Evolutionary conservation across 2,329 filamentous ascomycete species (phyloP), one percentile per base, ranked within the genome.

Genomic region (Epichloe festucae): DNA sequence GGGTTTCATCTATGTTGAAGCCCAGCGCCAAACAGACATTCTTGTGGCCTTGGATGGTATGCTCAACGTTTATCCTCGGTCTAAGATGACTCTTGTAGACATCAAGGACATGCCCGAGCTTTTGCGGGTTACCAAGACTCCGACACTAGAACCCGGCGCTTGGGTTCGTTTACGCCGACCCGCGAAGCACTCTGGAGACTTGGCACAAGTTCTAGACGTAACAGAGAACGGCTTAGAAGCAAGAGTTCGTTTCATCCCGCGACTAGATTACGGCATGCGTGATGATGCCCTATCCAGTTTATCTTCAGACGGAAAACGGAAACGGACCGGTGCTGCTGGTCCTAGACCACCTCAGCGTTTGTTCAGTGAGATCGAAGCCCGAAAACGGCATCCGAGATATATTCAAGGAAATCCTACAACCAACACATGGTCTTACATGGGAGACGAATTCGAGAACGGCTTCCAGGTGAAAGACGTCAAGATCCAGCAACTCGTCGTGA

Each of bases 31-130:
- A 65, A 87, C 87, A 45, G 89, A 96, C 67, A 88, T 97, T 58
- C 73, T 90, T 62, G 76, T 83, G 49, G 87, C 89, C 7, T 74
- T 95, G 42, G 87, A 95, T 55, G 87, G 84, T 42, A 80, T 98
- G 62, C 79, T 88, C 55, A 89, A 95, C 63, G 86, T 95, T 39
- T 98, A 96, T 65, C 87, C 91, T 50, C 82, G 89, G 52, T 85
- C 81, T 31, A 93, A 89, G 68, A 84, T 93, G 71, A 80, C 90
- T 44, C 74, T 97, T 49, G 89, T 98, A 42, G 88, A 93, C 47
- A 89, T 97, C 62, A 95, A 95, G 67, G 93, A 98, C 68, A 95
- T 96, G 84, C 91, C 93, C 2, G 93, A 97, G 68, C 78, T 98
- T n/a, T 76, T 98, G 17, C 82, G 89, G 49, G 88, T 95, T 31